Base-by-base conservation (phyloP, 805 yeast genomes). In the Kodamaea kaohsiungensis region DNA sequence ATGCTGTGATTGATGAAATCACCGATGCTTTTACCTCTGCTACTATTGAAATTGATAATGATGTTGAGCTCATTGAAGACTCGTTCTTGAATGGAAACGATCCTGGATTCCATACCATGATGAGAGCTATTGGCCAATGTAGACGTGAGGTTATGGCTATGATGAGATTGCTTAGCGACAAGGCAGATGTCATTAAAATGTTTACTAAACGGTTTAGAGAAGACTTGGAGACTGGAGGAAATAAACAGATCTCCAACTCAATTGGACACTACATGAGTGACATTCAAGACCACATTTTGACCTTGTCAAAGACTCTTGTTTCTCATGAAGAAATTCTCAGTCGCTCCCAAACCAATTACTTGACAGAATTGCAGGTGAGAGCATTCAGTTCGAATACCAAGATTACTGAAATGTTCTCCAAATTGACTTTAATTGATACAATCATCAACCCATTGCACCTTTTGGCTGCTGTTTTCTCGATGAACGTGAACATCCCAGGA, bases 131-230 rank as follows among this genome's bases (percentile, higher is more conserved):
- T 61, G 97, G 97, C 55, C 92, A 90, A 67, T 43, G 19, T 22
- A 27, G 98, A 70, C 81, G 93, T 59, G 89, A 88, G 65, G 96
- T 92, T 35, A 93, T 93, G 98, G 87, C 96, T 0, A 72, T 93
- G 65, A 86, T 92, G 89, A 81, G 98, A 64, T 75, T 93, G 58
- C 77, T 93, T 49, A 85, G 93, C 42, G 97, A 97, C 59, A 93
- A 93, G 68, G 98, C 98, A 0, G 98, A 93, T 69, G 98, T 93
- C 52, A 89, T 93, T 64, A 88, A 89, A 62, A 92, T 91, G 96
- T 91, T 93, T 76, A 95, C 97, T 39, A 93, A 93, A 69, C 81
- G 98, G 63, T 91, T 97, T 70, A 92, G 88, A 64, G 98, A 91
- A 71, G 85, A 82, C 56, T 13, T 40, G 17, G 18, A 40, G 8